phyloP scores from a whole-genome alignment of 768 basidiomycete species.

The Leccinum rimulosum region DNA sequence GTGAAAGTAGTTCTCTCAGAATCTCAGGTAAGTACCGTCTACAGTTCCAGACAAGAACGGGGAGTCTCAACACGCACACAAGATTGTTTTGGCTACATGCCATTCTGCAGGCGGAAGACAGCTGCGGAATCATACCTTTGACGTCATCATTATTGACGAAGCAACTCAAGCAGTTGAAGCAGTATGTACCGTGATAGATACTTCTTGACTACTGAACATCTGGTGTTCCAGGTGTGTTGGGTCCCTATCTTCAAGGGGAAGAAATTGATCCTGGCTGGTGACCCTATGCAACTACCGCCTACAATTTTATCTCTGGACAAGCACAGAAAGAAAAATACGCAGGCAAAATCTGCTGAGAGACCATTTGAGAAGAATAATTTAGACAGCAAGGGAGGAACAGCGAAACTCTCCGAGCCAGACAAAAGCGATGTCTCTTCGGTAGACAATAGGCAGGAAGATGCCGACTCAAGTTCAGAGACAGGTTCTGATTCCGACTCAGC shows the following conservation, averaged over 20 bases:
- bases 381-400: not conserved
- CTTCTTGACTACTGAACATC: not conserved
- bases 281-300: conserved; percentile 94
- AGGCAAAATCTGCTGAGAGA: conserved; percentile 1
- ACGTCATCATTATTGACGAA: conserved; percentile 95
- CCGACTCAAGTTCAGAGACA: conserved; percentile 8
- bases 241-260: conserved; percentile 90
- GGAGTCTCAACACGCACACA: conserved; percentile 22
- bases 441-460: conserved; percentile 1
- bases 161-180: conserved; percentile 97
- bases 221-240: conserved; percentile 60
- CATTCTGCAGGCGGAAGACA: conserved; percentile 90
- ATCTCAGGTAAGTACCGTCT: conserved; percentile 54
- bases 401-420: not conserved
- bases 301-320: conserved; percentile 74
- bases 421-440: not conserved
- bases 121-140: conserved; percentile 74
- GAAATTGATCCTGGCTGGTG: conserved; percentile 89
- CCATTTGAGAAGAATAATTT: not conserved
- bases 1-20: conserved; percentile 76
- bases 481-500: conserved; percentile 18
- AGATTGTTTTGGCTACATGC: conserved; percentile 92
- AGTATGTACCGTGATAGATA: conserved; percentile 41
- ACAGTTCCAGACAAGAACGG: not conserved
- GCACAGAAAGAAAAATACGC: conserved; percentile 32